These are phyloP conservation scores for Sporothrix pallida DNA, from an alignment of 2,329 filamentous ascomycete genomes.

Conservation along the genomic window DNA sequence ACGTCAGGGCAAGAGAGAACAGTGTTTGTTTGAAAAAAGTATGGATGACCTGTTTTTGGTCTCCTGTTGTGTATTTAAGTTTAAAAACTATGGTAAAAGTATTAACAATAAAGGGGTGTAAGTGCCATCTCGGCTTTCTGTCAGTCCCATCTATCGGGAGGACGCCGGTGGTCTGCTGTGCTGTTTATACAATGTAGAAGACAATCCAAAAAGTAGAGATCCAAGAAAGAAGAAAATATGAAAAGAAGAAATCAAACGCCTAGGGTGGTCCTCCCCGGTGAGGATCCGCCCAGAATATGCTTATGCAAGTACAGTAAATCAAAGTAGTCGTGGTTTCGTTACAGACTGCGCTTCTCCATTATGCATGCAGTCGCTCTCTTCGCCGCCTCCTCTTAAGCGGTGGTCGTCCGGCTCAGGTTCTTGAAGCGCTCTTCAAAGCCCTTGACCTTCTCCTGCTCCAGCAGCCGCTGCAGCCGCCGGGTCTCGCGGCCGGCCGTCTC, in stretches of 20 bases:
- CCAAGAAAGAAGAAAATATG: neutral
- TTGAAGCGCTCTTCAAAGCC: slow-evolving; percentile 53
- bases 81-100: neutral
- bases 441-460: slow-evolving; percentile 68
- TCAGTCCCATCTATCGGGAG: neutral
- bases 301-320: slow-evolving; percentile 25
- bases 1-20: neutral
- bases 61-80: neutral
- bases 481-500: slow-evolving; percentile 77
- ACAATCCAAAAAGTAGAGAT: neutral
- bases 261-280: neutral
- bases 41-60: neutral
- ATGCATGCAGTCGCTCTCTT: neutral
- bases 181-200: slow-evolving; percentile 8
- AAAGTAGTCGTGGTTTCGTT: slow-evolving; percentile 3
- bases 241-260: slow-evolving; percentile 9
- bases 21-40: neutral
- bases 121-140: neutral
- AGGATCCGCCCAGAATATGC: slow-evolving; percentile 9
- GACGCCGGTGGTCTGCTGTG: neutral
- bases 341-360: neutral
- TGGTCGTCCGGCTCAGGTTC: slow-evolving; percentile 39
- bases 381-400: neutral
- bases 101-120: slow-evolving; percentile 19
- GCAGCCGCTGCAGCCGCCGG: slow-evolving; percentile 68